Evolutionary conservation across 805 yeast species (phyloP).

Genomic region (Kuraishia hungarica): DNA sequence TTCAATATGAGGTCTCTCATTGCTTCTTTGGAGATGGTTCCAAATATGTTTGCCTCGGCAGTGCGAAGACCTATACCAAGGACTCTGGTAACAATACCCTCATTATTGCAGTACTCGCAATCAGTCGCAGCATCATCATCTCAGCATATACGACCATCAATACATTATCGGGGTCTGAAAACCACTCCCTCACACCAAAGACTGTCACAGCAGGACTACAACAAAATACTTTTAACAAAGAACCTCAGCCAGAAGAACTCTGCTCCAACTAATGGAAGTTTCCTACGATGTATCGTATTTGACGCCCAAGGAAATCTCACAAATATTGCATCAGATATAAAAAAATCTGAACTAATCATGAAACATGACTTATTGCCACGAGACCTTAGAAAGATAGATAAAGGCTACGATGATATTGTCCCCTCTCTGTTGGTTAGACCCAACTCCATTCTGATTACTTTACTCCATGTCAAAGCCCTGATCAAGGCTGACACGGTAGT

Average conservation of each 20-base stretch:
- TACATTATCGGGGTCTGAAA: background rate
- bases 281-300: slow-evolving; percentile 38
- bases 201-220: slow-evolving; percentile 8
- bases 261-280: slow-evolving; percentile 7
- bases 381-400: slow-evolving; percentile 44
- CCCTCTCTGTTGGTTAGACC: slow-evolving; percentile 44
- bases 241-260: slow-evolving; percentile 16
- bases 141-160: background rate
- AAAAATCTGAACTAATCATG: slow-evolving; percentile 32
- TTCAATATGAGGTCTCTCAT: background rate
- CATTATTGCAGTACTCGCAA: background rate
- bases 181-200: background rate
- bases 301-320: slow-evolving; percentile 34
- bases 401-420: slow-evolving; percentile 41
- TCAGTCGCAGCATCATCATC: background rate
- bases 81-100: background rate
- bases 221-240: slow-evolving; percentile 12
- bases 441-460: slow-evolving; percentile 35
- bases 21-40: background rate
- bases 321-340: slow-evolving; percentile 35
- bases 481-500: slow-evolving; percentile 44
- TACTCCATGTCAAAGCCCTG: slow-evolving; percentile 42
- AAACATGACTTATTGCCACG: slow-evolving; percentile 40
- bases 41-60: background rate
- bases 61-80: background rate